Evolutionary conservation across 768 basidiomycete species (phyloP), one percentile per base, ranked within the genome.

Genomic region (Hemileccinum rubropunctum): DNA sequence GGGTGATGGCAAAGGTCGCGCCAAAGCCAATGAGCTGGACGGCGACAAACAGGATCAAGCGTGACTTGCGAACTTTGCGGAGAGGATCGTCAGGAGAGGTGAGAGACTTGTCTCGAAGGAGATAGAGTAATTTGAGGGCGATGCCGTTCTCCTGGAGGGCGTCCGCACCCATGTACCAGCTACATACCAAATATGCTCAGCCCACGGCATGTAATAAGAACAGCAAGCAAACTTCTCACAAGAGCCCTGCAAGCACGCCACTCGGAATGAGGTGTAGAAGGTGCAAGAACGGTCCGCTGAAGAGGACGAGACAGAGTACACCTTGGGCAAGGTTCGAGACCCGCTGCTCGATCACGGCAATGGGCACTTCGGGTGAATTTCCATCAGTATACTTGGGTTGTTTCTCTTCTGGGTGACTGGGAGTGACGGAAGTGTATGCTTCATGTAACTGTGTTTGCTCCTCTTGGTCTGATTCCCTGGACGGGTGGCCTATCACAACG

Each of bases 81-180:
- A 95, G 77, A 0, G 91, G 91, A n/a, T 95, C 88, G 48, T 76
- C 58, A 2, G 66, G 59, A 2, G 82, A 73, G 0, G 83, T 88
- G 47, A 90, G 70, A 1, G 73, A 66, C 30, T 71, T 79, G 65
- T 97, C 94, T 48, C 80, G 78, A 28, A 95, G 68, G 50, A 95
- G 82, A 66, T 83, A 95, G 14, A 91, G 73, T 4, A 95, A 72
- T 63, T 89, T 91, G 52, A 75, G 74, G 0, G 91, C 91, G 48
- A 98, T 90, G 3, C 91, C 91, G 50, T 91, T 95, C 9, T 78
- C 80, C 14, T 76, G 77, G 13, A 98, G 77, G 0, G 90, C 89
- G 49, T 89, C 88, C 30, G 79, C 79, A 13, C 94, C 94, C 90
- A 98, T 95, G 65, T 84, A 94, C 91, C 91, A 94, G 67, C 86